Base-by-base conservation (phyloP, 192 early-diverging fungal species). In the Backusella tarrabulga region DNA sequence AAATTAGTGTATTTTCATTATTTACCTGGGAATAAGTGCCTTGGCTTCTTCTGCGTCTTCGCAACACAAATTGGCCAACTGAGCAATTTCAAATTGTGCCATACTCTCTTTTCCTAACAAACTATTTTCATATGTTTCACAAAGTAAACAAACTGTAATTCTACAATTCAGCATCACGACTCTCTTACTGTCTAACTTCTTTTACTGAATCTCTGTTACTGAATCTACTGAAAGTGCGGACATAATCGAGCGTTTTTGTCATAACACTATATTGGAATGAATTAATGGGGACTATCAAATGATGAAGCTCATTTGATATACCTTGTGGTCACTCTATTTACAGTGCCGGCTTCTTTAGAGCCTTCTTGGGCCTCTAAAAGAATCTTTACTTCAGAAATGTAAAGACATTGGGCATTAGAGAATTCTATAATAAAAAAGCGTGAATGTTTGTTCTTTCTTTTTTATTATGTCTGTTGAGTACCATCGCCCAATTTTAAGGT, bases 41-140 rank as follows among this genome's bases (percentile, higher is more conserved):
- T 93, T 94, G 0, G 95, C 95, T 83, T 98, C 97, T 67, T 98
- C 97, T 32, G 89, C 90, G 42, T 95, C 92, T 76, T 94, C 95
- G 80, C 95, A 96, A 82, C 94, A 92, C 56, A 98, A 83, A 79
- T 98, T 98, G 9, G 92, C 96, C 46, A 98, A 81, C 75, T 97
- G 95, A 36, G 95, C 95, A 34, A 93, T 85, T 79, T 98, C 97
- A 71, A 97, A 98, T 41, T 91, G 89, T 54, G 90, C 86, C 74
- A 95, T 79, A 5, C 52, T 32, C 32, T 76, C 69, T 29, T 73
- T 77, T 15, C 46, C 72, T 29, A 76, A 38, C 19, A 78, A 46
- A 34, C 76, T 79, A 44, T 41, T 46, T 41, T 34, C 32, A 15
- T 35, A 6, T 46, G 19, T 52, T 21, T 38, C 1, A 19, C 76